A percentile compares a stretch with the other conserved stretches of the same genome.
phyloP scores from a whole-genome alignment of 139 green algal genomes.

The Micromonas commoda region DNA sequence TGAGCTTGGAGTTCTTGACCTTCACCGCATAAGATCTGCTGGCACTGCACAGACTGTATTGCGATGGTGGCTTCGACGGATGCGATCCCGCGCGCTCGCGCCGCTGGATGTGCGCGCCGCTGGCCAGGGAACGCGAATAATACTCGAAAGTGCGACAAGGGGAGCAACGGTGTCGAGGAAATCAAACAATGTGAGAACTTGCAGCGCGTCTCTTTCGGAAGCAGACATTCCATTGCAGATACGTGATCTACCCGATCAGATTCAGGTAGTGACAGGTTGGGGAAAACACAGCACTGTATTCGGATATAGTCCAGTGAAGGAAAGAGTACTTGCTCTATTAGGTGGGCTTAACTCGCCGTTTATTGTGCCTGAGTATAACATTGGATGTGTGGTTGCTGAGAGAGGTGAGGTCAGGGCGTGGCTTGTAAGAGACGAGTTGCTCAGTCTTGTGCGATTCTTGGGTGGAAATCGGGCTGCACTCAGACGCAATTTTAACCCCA shows the following conservation, averaged over 20 bases:
- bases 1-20: constrained; percentile 18
- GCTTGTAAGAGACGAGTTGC: constrained; percentile 24
- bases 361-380: constrained; percentile 14
- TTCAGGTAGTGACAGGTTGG: constrained; percentile 26
- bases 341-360: constrained; percentile 21
- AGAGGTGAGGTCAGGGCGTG: constrained; percentile 12
- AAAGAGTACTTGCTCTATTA: constrained; percentile 9
- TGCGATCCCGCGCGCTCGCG: constrained; percentile 9
- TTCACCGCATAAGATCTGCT: constrained; percentile 22
- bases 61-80: constrained; percentile 22
- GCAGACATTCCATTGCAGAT: neutral
- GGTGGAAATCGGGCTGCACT: constrained; percentile 5
- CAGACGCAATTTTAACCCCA: constrained; percentile 17
- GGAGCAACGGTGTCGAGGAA: too few relatives aligned
- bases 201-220: too few relatives aligned
- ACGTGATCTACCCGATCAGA: constrained; percentile 11
- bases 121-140: neutral
- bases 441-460: constrained; percentile 16
- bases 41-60: constrained; percentile 23
- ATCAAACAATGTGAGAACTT: too few relatives aligned
- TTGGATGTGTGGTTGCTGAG: constrained; percentile 22
- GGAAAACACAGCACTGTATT: constrained; percentile 30
- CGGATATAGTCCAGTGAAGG: constrained; percentile 20
- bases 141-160: neutral
- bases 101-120: constrained; percentile 6